Conservation (phyloP, 169 alveolate species). For the Cryptosporidium muris region DNA sequence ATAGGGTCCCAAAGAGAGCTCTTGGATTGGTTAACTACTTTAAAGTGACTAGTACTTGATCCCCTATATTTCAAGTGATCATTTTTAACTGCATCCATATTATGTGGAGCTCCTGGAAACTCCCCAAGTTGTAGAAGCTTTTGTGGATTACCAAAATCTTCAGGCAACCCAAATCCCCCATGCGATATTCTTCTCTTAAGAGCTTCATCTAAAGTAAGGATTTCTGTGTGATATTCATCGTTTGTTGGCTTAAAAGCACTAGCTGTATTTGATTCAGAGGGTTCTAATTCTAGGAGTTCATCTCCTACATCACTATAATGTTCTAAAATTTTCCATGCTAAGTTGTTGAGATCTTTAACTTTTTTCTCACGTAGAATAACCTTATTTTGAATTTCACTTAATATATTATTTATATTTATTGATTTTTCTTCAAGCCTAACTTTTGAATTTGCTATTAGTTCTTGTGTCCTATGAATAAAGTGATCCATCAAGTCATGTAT, state of each 20-base stretch:
- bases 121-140: conserved; percentile 29
- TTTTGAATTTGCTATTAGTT: conserved; percentile 32
- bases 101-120: conserved; percentile 25
- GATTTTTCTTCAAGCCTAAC: conserved; percentile 57
- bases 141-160: conserved; percentile 53
- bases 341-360: conserved; percentile 37
- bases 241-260: not conserved
- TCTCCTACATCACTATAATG: conserved; percentile 4
- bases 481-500: conserved; percentile 47
- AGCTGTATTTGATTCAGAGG: conserved; percentile 32
- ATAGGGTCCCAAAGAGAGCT: conserved; percentile 8
- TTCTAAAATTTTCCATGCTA: conserved; percentile 57
- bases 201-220: conserved; percentile 57
- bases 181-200: conserved; percentile 64
- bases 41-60: not conserved
- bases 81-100: not conserved
- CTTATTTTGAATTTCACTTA: conserved; percentile 17
- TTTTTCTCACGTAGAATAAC: conserved; percentile 50
- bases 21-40: not conserved
- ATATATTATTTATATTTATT: conserved; percentile 14
- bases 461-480: conserved; percentile 38
- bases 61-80: not conserved
- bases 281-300: not conserved
- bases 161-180: conserved; percentile 56
- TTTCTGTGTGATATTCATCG: conserved; percentile 5